Evolutionary conservation across 2,329 filamentous ascomycete genomes (phyloP).

Genomic region (Epicoccum sorghinum): DNA sequence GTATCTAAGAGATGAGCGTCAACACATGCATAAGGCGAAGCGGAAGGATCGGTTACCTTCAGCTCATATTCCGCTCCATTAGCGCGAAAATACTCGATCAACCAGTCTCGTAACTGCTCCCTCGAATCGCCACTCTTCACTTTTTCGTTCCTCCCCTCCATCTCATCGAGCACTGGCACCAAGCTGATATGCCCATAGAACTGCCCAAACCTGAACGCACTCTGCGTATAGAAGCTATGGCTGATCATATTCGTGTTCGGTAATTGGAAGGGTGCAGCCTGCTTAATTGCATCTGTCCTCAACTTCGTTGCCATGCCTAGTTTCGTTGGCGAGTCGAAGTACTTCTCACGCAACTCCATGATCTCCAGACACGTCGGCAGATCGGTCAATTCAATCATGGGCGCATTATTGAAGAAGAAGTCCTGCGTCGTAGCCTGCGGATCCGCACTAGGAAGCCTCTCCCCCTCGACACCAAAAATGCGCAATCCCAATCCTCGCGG

Average conservation of each 20-base stretch:
- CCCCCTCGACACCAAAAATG: conserved; percentile 44
- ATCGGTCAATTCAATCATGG: conserved; percentile 40
- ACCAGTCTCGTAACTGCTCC: conserved; percentile 35
- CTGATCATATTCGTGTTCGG: conserved; percentile 47
- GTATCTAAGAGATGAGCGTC: conserved; percentile 22
- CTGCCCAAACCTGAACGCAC: conserved; percentile 38
- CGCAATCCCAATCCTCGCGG: conserved; percentile 47
- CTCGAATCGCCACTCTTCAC: conserved; percentile 27
- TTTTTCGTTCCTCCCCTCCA: conserved; percentile 25
- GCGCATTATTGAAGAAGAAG: conserved; percentile 44
- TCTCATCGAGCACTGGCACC: conserved; percentile 31
- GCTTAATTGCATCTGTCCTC: conserved; percentile 38
- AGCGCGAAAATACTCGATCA: conserved; percentile 27
- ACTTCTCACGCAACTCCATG: conserved; percentile 36
- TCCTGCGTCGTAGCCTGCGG: conserved; percentile 29
- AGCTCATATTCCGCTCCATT: conserved; percentile 39
- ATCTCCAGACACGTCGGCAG: conserved; percentile 42
- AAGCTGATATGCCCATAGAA: conserved; percentile 39
- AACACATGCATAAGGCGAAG: not conserved
- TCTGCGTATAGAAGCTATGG: conserved; percentile 41
- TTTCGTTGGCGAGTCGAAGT: conserved; percentile 31
- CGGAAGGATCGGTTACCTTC: conserved; percentile 14
- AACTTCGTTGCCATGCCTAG: conserved; percentile 30
- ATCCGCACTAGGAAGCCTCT: conserved; percentile 24
- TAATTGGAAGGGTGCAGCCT: conserved; percentile 31